Evolutionary conservation across 2,329 filamentous ascomycete genomes (phyloP), one percentile per base, ranked within the genome.

Genomic region (Coniochaeta hoffmannii): DNA sequence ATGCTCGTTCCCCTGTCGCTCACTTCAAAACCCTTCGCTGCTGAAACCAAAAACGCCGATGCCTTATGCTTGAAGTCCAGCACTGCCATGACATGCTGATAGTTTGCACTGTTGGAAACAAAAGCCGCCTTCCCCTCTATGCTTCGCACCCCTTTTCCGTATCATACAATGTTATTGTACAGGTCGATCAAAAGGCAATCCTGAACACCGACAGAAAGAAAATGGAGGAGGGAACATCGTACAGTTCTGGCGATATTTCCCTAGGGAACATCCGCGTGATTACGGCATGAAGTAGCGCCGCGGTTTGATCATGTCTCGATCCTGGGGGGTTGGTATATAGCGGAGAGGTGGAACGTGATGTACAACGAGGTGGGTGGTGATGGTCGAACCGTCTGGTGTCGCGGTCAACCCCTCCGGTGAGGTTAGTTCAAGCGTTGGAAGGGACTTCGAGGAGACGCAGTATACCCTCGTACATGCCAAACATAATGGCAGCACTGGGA

Each of bases 401-500:
- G 41, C 17, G 15, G 28, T 51, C n/a, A 12, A 51, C n/a, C 22
- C 14, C 32, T 28, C 19, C 15, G 49, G 9, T 14, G 22, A 34
- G n/a, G 28, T 9, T 19, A 8, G 41, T 28, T 46, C 11, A 31
- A 19, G 32, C 22, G 15, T 51, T 65, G 6, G 61, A 60, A 15
- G 61, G 58, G 9, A 62, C 62, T 32, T 74, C 64, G 57, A 78
- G 75, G 6, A 80, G 62, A 6, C 74, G 73, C 30, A 83, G 69
- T 44, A 83, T 82, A 55, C 74, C 78, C 66, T 84, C 81, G 65
- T 84, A 96, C 77, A 94, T 94, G 71, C 90, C 91, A 70, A 97
- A 96, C 89, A 96, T 97, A 69, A 97, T 96, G 62, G 89, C 91
- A 8, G 93, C 91, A 63, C 89, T 94, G 1, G 93, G 93, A 6